Conservation (phyloP, 2,329 filamentous ascomycete genomes). For the Zymoseptoria ardabiliae region DNA sequence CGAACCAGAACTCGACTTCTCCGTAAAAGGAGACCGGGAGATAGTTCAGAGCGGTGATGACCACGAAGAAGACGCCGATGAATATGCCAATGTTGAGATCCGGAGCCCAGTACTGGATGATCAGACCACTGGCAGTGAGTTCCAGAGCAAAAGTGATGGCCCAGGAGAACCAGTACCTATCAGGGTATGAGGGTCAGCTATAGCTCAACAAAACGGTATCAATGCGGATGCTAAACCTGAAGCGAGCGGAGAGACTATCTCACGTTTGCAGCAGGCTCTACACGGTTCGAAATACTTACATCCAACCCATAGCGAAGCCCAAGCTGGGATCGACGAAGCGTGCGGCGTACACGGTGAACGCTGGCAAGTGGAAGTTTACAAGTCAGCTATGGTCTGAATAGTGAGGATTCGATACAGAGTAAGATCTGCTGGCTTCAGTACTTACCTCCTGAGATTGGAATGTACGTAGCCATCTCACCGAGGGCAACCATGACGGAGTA, state of each 20-base stretch:
- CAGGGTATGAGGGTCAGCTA: no score
- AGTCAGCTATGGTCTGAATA: no score
- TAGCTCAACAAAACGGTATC: no score
- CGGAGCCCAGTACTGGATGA: slow-evolving; percentile 35
- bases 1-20: slow-evolving; percentile 50
- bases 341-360: slow-evolving; percentile 44
- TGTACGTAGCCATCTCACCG: slow-evolving; percentile 55
- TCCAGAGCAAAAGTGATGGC: slow-evolving; percentile 36
- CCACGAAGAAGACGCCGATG: slow-evolving; percentile 28
- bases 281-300: no score
- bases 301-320: slow-evolving; percentile 45
- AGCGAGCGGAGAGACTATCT: no score
- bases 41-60: slow-evolving; percentile 42
- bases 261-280: no score
- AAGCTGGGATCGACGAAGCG: slow-evolving; percentile 40
- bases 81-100: slow-evolving; percentile 36
- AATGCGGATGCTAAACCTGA: no score
- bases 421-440: no score
- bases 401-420: no score
- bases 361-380: no score
- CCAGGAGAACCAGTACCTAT: slow-evolving; percentile 34
- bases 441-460: slow-evolving; percentile 51
- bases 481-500: slow-evolving; percentile 42
- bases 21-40: slow-evolving; percentile 46
- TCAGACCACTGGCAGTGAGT: slow-evolving; percentile 32